phyloP scores from a whole-genome alignment of 768 basidiomycete species.

The Lactifluus volemus region DNA sequence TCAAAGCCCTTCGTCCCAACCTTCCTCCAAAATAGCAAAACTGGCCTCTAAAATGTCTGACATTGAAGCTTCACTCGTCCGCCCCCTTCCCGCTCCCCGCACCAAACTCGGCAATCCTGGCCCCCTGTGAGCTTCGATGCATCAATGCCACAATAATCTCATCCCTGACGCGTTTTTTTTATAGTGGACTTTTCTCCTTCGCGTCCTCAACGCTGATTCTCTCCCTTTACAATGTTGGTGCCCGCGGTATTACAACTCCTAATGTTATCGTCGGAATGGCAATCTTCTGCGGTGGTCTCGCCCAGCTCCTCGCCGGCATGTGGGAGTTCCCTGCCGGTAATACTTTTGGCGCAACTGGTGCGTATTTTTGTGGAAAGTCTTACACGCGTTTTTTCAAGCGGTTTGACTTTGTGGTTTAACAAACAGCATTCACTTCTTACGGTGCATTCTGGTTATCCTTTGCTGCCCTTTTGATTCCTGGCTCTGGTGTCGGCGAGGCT shows the following conservation, averaged over 20 bases:
- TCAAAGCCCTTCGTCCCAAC: background rate
- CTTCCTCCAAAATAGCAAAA: background rate
- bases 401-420: background rate
- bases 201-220: slow-evolving; percentile 77
- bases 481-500: slow-evolving; percentile 49
- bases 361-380: slow-evolving; percentile 24
- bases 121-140: slow-evolving; percentile 34
- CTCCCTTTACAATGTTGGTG: slow-evolving; percentile 60
- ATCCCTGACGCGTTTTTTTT: slow-evolving; percentile 41
- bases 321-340: slow-evolving; percentile 57
- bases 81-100: background rate
- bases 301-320: slow-evolving; percentile 83
- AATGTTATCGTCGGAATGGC: slow-evolving; percentile 86
- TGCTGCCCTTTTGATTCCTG: slow-evolving; percentile 62
- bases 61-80: background rate
- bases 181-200: slow-evolving; percentile 72
- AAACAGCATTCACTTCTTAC: slow-evolving; percentile 69
- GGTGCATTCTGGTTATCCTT: slow-evolving; percentile 89
- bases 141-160: background rate
- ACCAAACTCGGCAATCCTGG: slow-evolving; percentile 22
- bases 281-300: slow-evolving; percentile 73
- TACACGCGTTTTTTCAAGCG: background rate
- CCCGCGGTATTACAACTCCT: slow-evolving; percentile 43
- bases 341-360: slow-evolving; percentile 63
- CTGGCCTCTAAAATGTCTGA: slow-evolving; percentile 13